Evolutionary conservation across 2,329 filamentous ascomycete species (phyloP), one percentile per base, ranked within the genome.

Genomic region (Penicillium sumatraense): DNA sequence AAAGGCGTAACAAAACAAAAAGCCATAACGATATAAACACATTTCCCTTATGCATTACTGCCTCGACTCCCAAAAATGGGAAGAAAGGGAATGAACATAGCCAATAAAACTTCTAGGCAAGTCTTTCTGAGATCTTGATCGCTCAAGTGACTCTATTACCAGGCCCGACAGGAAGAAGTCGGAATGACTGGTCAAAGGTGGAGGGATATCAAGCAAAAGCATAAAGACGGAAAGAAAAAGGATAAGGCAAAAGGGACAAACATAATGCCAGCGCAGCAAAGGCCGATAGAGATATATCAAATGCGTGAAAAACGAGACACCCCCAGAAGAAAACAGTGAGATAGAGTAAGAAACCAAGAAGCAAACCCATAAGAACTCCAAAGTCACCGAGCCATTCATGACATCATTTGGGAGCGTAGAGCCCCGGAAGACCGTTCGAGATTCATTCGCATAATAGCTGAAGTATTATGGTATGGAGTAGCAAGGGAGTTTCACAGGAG

Each of bases 401-500:
- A 62, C 60, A 64, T 66, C 63, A 59, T 66, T 59, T 49, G 58
- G 57, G 57, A 59, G 58, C 44, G 55, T 54, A 57, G 42, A 45
- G 35, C 61, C 52, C 51, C 47, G 40, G 55, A 56, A 68, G 56
- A 63, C 64, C 64, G 62, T 68, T n/a, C 40, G 52, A 66, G 54
- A 61, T 65, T 46, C 63, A 62, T 63, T 68, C 62, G 66, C 63
- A 56, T 65, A 67, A 64, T 64, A 62, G 50, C 60, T 61, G 59
- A 60, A n/a, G 49, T 57, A 66, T 62, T 63, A 66, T 65, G 57
- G 57, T 61, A 59, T 57, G 51, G 47, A 61, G 53, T 53, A 52
- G 44, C 18, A 31, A 46, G 31, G 16, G 47, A 40, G 29, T 27
- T 35, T 69, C 64, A 75, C 61, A 75, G 54, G 42, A 76, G 70